These are phyloP conservation scores for Calocybe gambosa DNA, from an alignment of 1,284 basidiomycete genomes.

Conservation along the genomic window DNA sequence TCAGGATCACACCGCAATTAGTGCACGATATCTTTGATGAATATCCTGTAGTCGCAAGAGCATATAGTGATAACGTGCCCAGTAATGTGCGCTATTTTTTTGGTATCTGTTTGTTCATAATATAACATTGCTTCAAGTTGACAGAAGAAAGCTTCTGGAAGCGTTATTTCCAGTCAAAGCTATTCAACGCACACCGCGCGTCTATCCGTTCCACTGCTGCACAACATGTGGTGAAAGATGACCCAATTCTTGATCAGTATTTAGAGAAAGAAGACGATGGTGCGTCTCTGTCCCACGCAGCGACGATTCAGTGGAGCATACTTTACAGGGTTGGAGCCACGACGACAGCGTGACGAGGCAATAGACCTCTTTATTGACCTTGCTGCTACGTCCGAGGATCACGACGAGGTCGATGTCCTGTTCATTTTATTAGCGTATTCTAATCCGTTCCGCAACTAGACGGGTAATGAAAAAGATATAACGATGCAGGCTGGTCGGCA, in stretches of 20 bases:
- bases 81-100: conserved; percentile 48
- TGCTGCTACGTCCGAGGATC: conserved; percentile 87
- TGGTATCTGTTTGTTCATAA: conserved; percentile 6
- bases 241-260: conserved; percentile 94
- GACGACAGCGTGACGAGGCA: conserved; percentile 56
- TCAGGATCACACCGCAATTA: conserved; percentile 88
- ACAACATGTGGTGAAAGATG: conserved; percentile 84
- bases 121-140: conserved; percentile 43
- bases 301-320: conserved; percentile 1
- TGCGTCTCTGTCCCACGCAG: conserved; percentile 27
- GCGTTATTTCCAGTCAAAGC: conserved; percentile 91
- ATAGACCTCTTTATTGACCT: conserved; percentile 83
- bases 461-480: conserved; percentile 81
- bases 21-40: conserved; percentile 97
- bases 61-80: conserved; percentile 92
- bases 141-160: conserved; percentile 93
- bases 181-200: conserved; percentile 93
- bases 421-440: not conserved
- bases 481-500: conserved; percentile 97
- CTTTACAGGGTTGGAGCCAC: conserved; percentile 74
- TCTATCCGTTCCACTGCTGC: conserved; percentile 83
- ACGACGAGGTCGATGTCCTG: conserved; percentile 59
- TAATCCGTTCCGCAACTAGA: conserved; percentile 37
- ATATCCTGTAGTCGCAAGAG: conserved; percentile 90
- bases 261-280: conserved; percentile 93